Percentiles rank a stretch among this genome's conserved stretches.
Conservation (phyloP, 208 protist genomes). For the Leishmania tropica region DNA sequence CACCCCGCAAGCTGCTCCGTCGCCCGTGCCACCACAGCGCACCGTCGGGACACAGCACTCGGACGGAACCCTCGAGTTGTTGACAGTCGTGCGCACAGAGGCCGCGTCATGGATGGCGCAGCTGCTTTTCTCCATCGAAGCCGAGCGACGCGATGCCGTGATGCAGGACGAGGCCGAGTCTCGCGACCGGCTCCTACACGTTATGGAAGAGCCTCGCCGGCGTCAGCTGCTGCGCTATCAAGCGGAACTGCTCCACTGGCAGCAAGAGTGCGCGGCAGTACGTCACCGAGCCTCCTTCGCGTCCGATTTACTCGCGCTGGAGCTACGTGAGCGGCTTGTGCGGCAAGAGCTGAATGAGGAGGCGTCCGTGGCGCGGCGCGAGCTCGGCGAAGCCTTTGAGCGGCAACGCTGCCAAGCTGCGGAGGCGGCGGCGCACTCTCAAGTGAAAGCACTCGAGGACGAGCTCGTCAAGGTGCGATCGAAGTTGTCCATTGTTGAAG, state of each 20-base stretch:
- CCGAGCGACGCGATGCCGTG: background rate
- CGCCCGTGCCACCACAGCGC: background rate
- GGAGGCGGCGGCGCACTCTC: background rate
- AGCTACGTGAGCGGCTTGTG: constrained; percentile 10
- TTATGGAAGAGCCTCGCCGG: constrained; percentile 11
- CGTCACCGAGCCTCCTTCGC: background rate
- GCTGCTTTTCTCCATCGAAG: constrained; percentile 5
- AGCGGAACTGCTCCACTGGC: constrained; percentile 7
- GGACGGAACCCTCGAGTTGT: constrained; percentile 14
- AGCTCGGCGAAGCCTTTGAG: background rate
- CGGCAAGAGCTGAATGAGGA: constrained; percentile 17
- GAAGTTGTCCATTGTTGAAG: background rate
- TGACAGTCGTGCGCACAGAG: constrained; percentile 6
- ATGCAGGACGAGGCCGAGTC: constrained; percentile 10
- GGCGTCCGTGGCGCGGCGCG: background rate
- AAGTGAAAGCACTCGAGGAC: background rate
- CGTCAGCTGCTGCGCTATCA: constrained; percentile 14
- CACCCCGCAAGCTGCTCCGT: background rate
- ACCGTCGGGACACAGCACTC: constrained; percentile 22
- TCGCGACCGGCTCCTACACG: constrained; percentile 8
- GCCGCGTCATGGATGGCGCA: constrained; percentile 15
- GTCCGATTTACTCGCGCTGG: background rate
- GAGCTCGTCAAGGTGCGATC: background rate
- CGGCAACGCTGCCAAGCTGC: background rate
- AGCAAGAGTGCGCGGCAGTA: background rate